Base-by-base conservation (phyloP, 441 rosid genomes). In the Gossypium lobatum region DNA sequence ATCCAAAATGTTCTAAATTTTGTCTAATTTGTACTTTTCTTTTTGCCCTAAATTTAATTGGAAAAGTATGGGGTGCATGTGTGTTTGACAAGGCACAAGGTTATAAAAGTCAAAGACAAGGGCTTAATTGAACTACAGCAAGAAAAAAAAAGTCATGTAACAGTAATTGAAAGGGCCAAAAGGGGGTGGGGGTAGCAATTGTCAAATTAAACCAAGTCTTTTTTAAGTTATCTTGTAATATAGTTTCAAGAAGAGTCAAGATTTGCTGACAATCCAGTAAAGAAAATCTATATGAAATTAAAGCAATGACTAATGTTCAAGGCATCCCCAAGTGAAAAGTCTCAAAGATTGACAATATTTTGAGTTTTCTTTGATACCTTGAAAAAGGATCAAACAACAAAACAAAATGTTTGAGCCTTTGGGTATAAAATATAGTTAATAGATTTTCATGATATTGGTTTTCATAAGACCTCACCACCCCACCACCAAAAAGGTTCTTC, bases 241-340 rank as follows among this genome's bases (percentile, higher is more conserved):
- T 31, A 26, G 11, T 52, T 69, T 53, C 79, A 64, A 58, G 16
- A 39, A 64, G 62, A 57, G 82, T 80, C 82, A 73, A 83, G 74
- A 78, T 80, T 73, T 78, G 79, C 69, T 78, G 57, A 64, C 70
- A 64, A 20, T 66, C 6, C 37, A 62, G 6, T n/a, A 34, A 31
- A 61, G 66, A 31, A 61, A 26, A 59, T 20, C 1, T 20, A 55
- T 8, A 20, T 55, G 20, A n/a, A 26, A 14, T 23, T 42, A 18
- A 54, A 37, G 26, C 26, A 17, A 64, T 64, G 68, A 17, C 67
- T 0, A 34, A 63, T 63, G 5, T 16, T 31, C 6, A 8, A 34
- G 9, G 17, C 23, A 16, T 60, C 14, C 50, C 61, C 8, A 73
- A 34, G 31, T 50, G 76, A 14, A 9, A 21, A 74, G 77, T 68